Conservation (phyloP, 768 basidiomycete genomes). For the Filobasidium wieringae region DNA sequence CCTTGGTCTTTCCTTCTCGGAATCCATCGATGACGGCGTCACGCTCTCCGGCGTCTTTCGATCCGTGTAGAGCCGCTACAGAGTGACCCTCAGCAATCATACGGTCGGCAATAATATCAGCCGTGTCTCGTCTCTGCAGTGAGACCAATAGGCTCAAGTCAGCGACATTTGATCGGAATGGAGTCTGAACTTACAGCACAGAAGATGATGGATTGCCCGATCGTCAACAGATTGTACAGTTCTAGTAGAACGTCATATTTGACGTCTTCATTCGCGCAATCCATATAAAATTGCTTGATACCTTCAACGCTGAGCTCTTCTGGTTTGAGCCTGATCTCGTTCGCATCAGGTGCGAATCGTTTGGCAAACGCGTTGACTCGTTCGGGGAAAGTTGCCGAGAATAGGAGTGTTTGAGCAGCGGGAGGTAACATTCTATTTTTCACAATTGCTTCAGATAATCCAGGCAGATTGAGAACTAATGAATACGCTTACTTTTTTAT, state of each 20-base stretch:
- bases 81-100: constrained; percentile 92
- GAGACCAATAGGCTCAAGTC: background rate
- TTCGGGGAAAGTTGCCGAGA: constrained; percentile 97
- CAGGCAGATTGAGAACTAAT: constrained; percentile 22
- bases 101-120: constrained; percentile 77
- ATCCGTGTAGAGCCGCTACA: constrained; percentile 89
- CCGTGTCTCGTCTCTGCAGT: constrained; percentile 69
- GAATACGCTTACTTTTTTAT: constrained; percentile 69
- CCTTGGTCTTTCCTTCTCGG: constrained; percentile 91
- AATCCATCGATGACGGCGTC: constrained; percentile 88
- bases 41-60: constrained; percentile 78
- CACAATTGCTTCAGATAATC: background rate
- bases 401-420: constrained; percentile 69
- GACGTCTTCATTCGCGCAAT: constrained; percentile 76
- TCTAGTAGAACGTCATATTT: constrained; percentile 93
- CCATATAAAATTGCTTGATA: constrained; percentile 96
- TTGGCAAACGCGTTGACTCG: constrained; percentile 80
- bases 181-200: constrained; percentile 55
- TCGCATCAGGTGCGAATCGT: constrained; percentile 84
- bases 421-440: constrained; percentile 31
- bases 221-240: constrained; percentile 77
- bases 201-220: constrained; percentile 98
- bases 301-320: constrained; percentile 89
- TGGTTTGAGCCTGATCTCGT: constrained; percentile 88
- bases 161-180: background rate